Conservation (phyloP, 1,284 basidiomycete genomes). For the Cronartium ribicola region DNA sequence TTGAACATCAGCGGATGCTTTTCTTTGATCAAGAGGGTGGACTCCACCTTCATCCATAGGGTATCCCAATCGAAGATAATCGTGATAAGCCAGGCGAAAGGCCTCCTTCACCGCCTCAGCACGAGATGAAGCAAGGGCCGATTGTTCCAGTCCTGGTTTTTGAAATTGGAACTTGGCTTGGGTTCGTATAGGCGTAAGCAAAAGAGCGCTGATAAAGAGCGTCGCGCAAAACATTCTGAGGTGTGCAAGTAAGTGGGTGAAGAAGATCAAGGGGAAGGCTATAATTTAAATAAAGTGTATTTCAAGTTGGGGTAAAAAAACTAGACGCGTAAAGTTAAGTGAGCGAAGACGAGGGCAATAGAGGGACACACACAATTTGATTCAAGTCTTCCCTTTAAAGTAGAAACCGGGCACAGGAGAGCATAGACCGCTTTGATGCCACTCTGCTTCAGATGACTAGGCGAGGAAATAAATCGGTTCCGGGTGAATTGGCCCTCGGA, state of each 20-base stretch:
- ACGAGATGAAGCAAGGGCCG: conserved; percentile 10
- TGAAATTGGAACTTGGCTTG: conserved; percentile 11
- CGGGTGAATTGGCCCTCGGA: no score
- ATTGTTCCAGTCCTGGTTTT: conserved; percentile 10
- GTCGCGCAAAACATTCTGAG: not conserved
- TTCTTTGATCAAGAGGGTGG: not conserved
- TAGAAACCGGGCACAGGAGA: no score
- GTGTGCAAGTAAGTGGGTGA: not conserved
- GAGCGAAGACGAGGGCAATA: no score
- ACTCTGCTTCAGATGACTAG: no score
- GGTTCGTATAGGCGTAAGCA: not conserved
- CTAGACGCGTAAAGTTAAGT: no score
- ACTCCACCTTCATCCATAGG: conserved; percentile 32
- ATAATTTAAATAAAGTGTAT: no score
- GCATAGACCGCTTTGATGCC: no score
- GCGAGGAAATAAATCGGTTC: no score
- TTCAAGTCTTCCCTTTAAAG: no score
- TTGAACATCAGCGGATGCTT: not conserved
- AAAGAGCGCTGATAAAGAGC: not conserved
- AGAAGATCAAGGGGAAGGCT: no score
- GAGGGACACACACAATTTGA: no score
- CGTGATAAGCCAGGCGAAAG: conserved; percentile 22
- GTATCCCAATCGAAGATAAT: conserved; percentile 29
- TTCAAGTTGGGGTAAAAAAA: no score
- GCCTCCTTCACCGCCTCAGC: conserved; percentile 16